These are phyloP conservation scores for Colletotrichum caudatum DNA, from an alignment of 2,329 filamentous ascomycete species.

Conservation along the genomic window DNA sequence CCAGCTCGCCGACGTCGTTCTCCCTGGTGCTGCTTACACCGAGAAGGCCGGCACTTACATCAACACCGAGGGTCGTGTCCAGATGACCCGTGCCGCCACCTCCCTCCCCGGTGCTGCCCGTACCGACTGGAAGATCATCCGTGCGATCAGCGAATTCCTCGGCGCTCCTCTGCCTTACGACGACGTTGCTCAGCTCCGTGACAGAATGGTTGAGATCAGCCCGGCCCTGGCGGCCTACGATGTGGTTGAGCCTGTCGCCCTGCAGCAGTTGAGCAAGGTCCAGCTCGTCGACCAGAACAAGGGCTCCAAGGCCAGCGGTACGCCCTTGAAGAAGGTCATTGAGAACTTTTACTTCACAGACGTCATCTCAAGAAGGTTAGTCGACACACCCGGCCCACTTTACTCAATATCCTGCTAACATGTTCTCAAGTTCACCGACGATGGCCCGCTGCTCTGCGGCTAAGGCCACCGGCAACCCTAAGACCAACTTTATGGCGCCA, in stretches of 20 bases:
- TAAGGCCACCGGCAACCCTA: slow-evolving; percentile 83
- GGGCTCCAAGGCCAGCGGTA: slow-evolving; percentile 78
- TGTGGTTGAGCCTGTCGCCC: slow-evolving; percentile 83
- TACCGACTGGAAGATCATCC: slow-evolving; percentile 99
- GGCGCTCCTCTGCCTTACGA: slow-evolving; percentile 91
- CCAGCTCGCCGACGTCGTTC: slow-evolving; percentile 91
- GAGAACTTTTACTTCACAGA: slow-evolving; percentile 99
- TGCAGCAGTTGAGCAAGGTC: slow-evolving; percentile 85
- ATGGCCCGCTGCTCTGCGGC: slow-evolving; percentile 98
- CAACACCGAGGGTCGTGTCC: slow-evolving; percentile 97
- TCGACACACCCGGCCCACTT: slow-evolving; percentile 18
- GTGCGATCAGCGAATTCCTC: slow-evolving; percentile 91
- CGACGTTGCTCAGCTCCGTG: slow-evolving; percentile 87
- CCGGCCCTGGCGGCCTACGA: slow-evolving; percentile 92
- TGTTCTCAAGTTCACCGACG: slow-evolving; percentile 81
- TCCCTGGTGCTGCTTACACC: slow-evolving; percentile 95
- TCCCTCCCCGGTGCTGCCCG: slow-evolving; percentile 89
- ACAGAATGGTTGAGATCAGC: slow-evolving; percentile 95
- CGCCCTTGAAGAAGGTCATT: slow-evolving; percentile 84
- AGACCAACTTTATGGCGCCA: slow-evolving; percentile 83
- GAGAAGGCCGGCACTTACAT: slow-evolving; percentile 97
- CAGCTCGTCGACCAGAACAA: slow-evolving; percentile 98
- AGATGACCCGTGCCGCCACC: slow-evolving; percentile 91
- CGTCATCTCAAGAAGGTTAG: slow-evolving; percentile 92
- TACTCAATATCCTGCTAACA: slow-evolving; percentile 31